These are phyloP conservation scores for Mortierella sp. DNA, from an alignment of 371 early-diverging fungal species.

Conservation along the genomic window DNA sequence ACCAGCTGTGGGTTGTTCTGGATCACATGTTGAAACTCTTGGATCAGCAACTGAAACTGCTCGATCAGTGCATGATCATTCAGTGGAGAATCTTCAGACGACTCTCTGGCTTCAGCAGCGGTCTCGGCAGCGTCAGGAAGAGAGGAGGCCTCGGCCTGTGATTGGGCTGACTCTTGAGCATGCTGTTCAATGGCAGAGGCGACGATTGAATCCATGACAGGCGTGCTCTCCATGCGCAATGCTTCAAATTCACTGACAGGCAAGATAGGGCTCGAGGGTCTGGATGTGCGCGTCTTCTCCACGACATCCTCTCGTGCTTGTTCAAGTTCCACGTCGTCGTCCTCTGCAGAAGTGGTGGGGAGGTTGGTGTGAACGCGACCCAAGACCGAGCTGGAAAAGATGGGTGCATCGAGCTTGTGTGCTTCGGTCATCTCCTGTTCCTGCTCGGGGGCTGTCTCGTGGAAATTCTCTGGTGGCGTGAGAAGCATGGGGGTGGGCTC, in stretches of 20 bases:
- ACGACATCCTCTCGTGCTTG: not conserved
- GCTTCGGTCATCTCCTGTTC: conserved; percentile 34
- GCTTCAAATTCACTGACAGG: conserved; percentile 43
- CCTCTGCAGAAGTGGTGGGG: not conserved
- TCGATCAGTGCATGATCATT: conserved; percentile 31
- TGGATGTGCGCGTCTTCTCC: not conserved
- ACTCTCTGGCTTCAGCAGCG: conserved; percentile 5
- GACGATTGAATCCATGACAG: conserved; percentile 42
- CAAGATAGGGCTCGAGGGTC: conserved; percentile 11
- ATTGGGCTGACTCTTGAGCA: conserved; percentile 26
- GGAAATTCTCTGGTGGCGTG: conserved; percentile 9
- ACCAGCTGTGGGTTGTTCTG: conserved; percentile 50
- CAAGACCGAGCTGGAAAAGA: conserved; percentile 24
- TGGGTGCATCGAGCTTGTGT: conserved; percentile 8
- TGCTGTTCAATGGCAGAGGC: conserved; percentile 52
- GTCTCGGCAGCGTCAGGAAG: conserved; percentile 25
- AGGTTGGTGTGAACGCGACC: not conserved
- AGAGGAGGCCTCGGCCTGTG: conserved; percentile 1
- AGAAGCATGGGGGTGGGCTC: conserved; percentile 9
- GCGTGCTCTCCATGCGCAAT: conserved; percentile 31
- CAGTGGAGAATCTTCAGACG: conserved; percentile 5
- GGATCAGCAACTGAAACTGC: conserved; percentile 45
- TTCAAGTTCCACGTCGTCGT: too few species aligned
- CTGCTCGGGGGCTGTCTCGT: conserved; percentile 14
- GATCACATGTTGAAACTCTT: conserved; percentile 49